phyloP scores from a whole-genome alignment of 768 basidiomycete genomes.

The Strobilomyces echinocephalus region DNA sequence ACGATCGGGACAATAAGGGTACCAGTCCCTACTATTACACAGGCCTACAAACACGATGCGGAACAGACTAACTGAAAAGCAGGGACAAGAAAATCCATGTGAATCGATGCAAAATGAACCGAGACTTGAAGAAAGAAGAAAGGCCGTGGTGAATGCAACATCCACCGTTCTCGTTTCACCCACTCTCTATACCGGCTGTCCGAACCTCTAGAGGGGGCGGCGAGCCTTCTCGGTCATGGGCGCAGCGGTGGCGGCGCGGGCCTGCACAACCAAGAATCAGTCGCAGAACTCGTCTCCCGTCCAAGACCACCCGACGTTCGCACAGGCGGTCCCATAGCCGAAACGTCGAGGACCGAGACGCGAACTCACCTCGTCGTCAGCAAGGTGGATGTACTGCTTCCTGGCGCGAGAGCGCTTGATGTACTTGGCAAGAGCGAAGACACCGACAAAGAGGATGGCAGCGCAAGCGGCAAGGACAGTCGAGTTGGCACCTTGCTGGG shows the following conservation, averaged over 20 bases:
- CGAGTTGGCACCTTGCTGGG: slow-evolving; percentile 29
- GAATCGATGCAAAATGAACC: slow-evolving; percentile 18
- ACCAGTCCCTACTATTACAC: slow-evolving; percentile 19
- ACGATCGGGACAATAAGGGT: slow-evolving; percentile 11
- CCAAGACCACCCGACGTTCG: slow-evolving; percentile 5
- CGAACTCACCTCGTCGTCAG: slow-evolving; percentile 34
- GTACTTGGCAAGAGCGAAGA: slow-evolving; percentile 32
- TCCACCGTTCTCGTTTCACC: background rate
- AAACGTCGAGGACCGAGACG: background rate
- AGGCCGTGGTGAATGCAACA: slow-evolving; percentile 2
- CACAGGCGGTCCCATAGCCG: slow-evolving; percentile 10
- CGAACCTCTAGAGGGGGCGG: slow-evolving; percentile 20
- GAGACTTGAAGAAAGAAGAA: slow-evolving; percentile 4
- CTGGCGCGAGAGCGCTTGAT: slow-evolving; percentile 32
- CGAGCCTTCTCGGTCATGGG: slow-evolving; percentile 29
- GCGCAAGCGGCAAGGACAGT: slow-evolving; percentile 33
- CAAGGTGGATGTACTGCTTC: slow-evolving; percentile 34
- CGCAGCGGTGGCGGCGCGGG: slow-evolving; percentile 16
- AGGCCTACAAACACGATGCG: slow-evolving; percentile 13
- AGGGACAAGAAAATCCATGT: slow-evolving; percentile 14
- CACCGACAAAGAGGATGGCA: slow-evolving; percentile 33
- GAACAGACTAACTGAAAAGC: slow-evolving; percentile 6
- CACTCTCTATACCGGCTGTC: background rate
- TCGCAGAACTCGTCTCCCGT: slow-evolving; percentile 3
- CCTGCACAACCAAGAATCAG: slow-evolving; percentile 8